A percentile compares a stretch with the other conserved stretches of the same genome.
phyloP scores from a whole-genome alignment of 495 filamentous ascomycete genomes.

The Aspergillus homomorphus region DNA sequence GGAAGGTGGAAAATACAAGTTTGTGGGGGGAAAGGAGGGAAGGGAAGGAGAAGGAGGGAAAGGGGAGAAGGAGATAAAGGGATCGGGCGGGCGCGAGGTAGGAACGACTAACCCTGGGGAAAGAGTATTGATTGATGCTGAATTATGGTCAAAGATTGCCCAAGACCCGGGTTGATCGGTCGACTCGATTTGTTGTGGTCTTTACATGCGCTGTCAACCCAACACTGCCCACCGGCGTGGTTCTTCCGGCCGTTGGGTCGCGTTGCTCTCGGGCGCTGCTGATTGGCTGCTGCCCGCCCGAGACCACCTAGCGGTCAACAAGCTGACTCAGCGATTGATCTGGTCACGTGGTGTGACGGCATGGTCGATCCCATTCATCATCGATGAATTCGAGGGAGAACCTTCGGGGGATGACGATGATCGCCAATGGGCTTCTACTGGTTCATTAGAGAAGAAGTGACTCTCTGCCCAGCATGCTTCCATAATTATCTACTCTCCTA shows the following conservation, averaged over 20 bases:
- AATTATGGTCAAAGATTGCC: constrained; percentile 12
- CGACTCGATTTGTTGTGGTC: constrained; percentile 24
- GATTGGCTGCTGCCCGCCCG: constrained; percentile 30
- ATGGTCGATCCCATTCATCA: constrained; percentile 16
- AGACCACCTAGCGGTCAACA: constrained; percentile 16
- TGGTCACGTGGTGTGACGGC: constrained; percentile 18
- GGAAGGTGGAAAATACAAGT: constrained; percentile 25
- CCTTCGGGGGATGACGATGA: background rate
- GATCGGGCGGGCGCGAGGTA: constrained; percentile 10
- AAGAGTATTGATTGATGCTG: constrained; percentile 27
- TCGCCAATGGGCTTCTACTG: background rate
- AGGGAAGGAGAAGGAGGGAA: constrained; percentile 12
- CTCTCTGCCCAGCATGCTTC: background rate
- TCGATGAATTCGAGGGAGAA: background rate
- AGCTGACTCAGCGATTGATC: constrained; percentile 25
- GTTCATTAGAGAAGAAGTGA: background rate
- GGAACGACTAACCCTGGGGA: constrained; percentile 18
- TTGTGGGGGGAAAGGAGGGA: constrained; percentile 24
- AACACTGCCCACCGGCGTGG: constrained; percentile 15
- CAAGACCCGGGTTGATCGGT: constrained; percentile 15
- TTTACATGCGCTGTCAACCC: constrained; percentile 24
- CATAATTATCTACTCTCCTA: background rate
- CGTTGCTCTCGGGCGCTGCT: constrained; percentile 24
- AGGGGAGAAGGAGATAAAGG: constrained; percentile 23
- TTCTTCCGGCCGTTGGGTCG: constrained; percentile 36